Evolutionary conservation across 495 filamentous ascomycete genomes (phyloP).

Genomic region (Podospora pseudopauciseta): DNA sequence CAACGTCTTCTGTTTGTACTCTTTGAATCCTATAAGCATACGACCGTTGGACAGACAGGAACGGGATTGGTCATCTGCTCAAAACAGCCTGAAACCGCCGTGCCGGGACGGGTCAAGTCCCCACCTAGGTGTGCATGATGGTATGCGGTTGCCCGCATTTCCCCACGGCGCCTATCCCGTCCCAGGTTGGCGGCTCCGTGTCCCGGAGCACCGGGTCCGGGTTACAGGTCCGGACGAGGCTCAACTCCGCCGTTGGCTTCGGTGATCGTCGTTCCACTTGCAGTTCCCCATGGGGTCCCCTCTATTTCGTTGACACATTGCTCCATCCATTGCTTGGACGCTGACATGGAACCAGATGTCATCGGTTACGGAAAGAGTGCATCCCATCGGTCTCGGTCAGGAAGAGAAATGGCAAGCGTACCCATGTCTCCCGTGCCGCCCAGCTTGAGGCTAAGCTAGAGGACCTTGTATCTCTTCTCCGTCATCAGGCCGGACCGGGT

Average conservation of each 20-base stretch:
- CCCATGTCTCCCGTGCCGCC: slow-evolving; percentile 35
- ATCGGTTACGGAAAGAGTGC: slow-evolving; percentile 41
- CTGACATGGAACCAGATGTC: slow-evolving; percentile 29
- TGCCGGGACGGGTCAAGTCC: background rate
- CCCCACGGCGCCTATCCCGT: slow-evolving; percentile 19
- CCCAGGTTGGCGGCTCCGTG: slow-evolving; percentile 12
- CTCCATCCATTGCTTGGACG: background rate
- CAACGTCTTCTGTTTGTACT: too few species aligned
- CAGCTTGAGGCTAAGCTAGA: slow-evolving; percentile 47
- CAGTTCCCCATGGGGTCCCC: background rate
- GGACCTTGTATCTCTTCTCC: slow-evolving; percentile 42
- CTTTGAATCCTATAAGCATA: background rate
- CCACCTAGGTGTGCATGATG: background rate
- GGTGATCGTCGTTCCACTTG: background rate
- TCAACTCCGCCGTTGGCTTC: slow-evolving; percentile 10
- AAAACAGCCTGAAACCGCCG: background rate
- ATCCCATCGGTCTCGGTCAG: slow-evolving; percentile 39
- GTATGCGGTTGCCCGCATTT: background rate
- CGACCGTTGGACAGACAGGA: background rate
- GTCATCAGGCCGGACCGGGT: slow-evolving; percentile 29
- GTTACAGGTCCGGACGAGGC: slow-evolving; percentile 5
- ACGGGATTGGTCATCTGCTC: background rate
- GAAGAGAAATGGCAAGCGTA: slow-evolving; percentile 31
- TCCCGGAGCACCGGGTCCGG: background rate
- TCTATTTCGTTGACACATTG: background rate